Percentiles rank a stretch among this genome's conserved stretches.
These are phyloP conservation scores for Ceratobasidium sp. DNA, from an alignment of 1,284 basidiomycete genomes.

Conservation along the genomic window DNA sequence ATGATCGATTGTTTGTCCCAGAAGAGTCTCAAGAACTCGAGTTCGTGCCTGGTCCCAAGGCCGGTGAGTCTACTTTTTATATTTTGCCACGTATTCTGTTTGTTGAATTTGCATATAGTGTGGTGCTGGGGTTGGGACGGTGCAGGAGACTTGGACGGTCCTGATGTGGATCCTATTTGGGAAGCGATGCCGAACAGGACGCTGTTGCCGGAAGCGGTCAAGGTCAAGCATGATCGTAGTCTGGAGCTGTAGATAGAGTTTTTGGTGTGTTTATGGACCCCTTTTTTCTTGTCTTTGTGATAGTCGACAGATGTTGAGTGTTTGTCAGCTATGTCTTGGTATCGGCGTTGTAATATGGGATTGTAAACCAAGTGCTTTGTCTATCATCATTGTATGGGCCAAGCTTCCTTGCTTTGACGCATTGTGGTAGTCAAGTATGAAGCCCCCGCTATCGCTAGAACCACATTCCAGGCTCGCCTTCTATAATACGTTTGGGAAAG, in stretches of 20 bases:
- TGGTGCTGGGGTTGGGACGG: constrained; percentile 99
- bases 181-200: constrained; percentile 80
- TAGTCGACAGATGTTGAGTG: background rate
- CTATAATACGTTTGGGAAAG: no score
- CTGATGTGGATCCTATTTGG: constrained; percentile 96
- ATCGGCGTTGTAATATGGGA: background rate
- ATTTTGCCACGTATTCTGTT: background rate
- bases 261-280: background rate
- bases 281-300: background rate
- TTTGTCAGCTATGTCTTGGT: background rate
- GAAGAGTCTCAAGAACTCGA: constrained; percentile 81
- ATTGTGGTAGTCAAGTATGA: no score
- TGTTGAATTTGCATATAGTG: constrained; percentile 58
- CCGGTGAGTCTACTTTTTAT: constrained; percentile 64
- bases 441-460: no score
- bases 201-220: constrained; percentile 65
- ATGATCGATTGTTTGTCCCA: constrained; percentile 87
- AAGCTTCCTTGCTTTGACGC: no score
- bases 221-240: constrained; percentile 76
- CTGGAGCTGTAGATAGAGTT: constrained; percentile 16
- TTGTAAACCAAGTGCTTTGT: constrained; percentile 8
- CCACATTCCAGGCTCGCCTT: no score
- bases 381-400: background rate
- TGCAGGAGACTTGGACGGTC: constrained; percentile 92
- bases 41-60: constrained; percentile 82